Percentiles rank a stretch among this genome's conserved stretches.
These are phyloP conservation scores for Amaranthus tricolor DNA, from an alignment of 179 eudicot species.

Conservation along the genomic window DNA sequence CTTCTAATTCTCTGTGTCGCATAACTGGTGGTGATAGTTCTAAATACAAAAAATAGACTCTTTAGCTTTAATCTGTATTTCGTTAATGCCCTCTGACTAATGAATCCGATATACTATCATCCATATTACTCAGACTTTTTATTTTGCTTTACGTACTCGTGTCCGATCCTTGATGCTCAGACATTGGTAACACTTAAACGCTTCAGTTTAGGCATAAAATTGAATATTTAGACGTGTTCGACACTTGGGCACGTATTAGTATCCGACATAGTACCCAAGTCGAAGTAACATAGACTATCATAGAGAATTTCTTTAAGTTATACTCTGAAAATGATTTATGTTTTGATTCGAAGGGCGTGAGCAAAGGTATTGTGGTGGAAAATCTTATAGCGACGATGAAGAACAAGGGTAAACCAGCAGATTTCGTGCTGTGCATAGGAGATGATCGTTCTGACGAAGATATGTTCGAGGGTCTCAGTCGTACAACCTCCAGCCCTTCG, in stretches of 20 bases:
- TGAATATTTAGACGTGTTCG: too few relatives aligned
- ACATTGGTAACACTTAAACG: too few relatives aligned
- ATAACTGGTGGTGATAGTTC: not conserved
- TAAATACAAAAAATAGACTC: not conserved
- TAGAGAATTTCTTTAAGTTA: not conserved
- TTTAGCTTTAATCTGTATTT: not conserved
- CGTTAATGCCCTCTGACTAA: not conserved
- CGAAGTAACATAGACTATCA: too few relatives aligned
- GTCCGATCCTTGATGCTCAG: too few relatives aligned
- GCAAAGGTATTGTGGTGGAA: constrained; percentile 68
- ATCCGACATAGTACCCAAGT: too few relatives aligned
- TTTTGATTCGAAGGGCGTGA: constrained; percentile 54
- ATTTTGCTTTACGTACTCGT: too few relatives aligned
- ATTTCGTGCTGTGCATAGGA: constrained; percentile 75
- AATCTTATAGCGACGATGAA: constrained; percentile 51
- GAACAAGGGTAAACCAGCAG: constrained; percentile 39
- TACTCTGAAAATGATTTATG: not conserved
- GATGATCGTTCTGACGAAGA: constrained; percentile 85
- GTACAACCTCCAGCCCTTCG: constrained; percentile 39
- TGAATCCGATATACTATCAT: too few relatives aligned
- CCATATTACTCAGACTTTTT: too few relatives aligned
- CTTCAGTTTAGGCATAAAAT: too few relatives aligned
- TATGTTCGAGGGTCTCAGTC: constrained; percentile 64
- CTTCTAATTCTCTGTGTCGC: too few relatives aligned
- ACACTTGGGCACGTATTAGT: too few relatives aligned